These are phyloP conservation scores for Crithidia sp. DNA, from an alignment of 208 protist species.

Conservation along the genomic window DNA sequence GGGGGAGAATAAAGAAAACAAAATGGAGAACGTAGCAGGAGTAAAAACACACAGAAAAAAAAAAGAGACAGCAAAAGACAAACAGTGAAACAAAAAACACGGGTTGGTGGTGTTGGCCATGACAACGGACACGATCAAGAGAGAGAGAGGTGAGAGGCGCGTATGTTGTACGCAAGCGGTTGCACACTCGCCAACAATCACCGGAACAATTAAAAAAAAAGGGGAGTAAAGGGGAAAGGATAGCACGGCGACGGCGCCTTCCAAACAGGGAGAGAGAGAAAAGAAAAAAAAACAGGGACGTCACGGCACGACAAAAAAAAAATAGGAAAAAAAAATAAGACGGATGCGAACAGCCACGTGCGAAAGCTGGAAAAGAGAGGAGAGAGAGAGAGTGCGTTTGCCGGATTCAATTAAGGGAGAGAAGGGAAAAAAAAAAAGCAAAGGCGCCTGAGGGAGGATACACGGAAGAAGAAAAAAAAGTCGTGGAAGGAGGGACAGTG, in stretches of 20 bases:
- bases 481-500: no score
- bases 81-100: not conserved
- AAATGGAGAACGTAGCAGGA: not conserved
- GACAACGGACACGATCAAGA: not conserved
- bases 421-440: no score
- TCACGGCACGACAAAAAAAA: not conserved
- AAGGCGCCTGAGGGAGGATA: no score
- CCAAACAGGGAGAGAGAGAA: not conserved
- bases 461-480: no score
- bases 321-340: conserved; percentile 6
- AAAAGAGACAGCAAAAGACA: not conserved
- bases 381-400: not conserved
- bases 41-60: not conserved
- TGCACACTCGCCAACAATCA: no score
- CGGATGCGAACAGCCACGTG: not conserved
- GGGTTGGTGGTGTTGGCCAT: no score
- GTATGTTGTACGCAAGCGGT: no score
- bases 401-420: no score
- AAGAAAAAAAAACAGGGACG: not conserved
- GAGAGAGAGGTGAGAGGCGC: not conserved
- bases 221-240: no score
- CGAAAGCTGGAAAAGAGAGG: not conserved
- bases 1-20: conserved; percentile 3
- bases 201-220: no score
- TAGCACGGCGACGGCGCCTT: no score